Conservation (phyloP, 1,139 yeast species). For the Nadsonia starkeyi-henricii region DNA sequence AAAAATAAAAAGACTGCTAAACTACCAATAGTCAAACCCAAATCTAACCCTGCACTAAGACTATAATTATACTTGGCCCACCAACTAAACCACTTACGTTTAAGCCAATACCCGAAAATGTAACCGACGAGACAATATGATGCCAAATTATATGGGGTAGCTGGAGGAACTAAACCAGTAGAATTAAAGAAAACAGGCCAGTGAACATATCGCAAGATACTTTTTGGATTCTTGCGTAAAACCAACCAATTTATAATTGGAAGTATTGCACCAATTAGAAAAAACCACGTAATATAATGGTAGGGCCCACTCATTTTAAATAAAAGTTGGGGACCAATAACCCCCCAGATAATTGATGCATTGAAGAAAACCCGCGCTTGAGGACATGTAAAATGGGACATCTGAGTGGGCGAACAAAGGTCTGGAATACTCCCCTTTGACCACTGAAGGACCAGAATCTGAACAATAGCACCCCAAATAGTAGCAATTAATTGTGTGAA, state of each 20-base stretch:
- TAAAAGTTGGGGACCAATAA: constrained; percentile 45
- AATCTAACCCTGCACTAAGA: constrained; percentile 43
- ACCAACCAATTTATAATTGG: constrained; percentile 35
- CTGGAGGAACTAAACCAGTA: constrained; percentile 39
- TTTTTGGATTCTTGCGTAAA: constrained; percentile 35
- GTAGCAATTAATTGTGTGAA: constrained; percentile 34
- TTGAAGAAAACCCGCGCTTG: constrained; percentile 34
- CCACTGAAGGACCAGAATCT: constrained; percentile 33
- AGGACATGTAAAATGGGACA: constrained; percentile 36
- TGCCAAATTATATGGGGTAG: constrained; percentile 37
- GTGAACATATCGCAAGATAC: constrained; percentile 30
- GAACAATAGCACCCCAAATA: constrained; percentile 24
- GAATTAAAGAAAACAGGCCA: constrained; percentile 42
- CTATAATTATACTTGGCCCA: constrained; percentile 54
- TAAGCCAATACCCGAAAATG: constrained; percentile 37
- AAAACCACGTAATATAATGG: constrained; percentile 30
- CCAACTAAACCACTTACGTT: constrained; percentile 41
- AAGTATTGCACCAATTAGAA: constrained; percentile 32
- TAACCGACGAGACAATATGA: constrained; percentile 37
- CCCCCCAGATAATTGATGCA: constrained; percentile 55
- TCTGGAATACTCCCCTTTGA: constrained; percentile 28
- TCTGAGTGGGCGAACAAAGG: constrained; percentile 36
- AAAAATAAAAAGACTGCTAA: constrained; percentile 34
- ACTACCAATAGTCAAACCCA: constrained; percentile 13
- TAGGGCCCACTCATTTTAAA: constrained; percentile 24